A percentile compares a stretch with the other conserved stretches of the same genome.
phyloP scores from a whole-genome alignment of 2,329 filamentous ascomycete genomes.

The Akanthomyces uredinophilus region DNA sequence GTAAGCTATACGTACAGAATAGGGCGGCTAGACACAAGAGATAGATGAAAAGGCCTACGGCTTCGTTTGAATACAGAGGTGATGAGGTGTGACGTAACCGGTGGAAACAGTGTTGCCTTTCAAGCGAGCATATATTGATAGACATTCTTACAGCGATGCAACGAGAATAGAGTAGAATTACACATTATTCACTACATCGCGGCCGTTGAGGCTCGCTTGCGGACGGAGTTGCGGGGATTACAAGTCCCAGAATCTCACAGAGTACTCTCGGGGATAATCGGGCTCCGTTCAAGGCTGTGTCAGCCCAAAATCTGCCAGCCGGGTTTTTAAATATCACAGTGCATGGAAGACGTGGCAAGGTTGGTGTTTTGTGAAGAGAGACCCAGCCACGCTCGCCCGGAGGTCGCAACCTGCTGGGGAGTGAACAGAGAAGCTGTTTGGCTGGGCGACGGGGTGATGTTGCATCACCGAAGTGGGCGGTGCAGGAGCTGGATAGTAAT shows the following conservation, averaged over 20 bases:
- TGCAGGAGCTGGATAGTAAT: constrained; percentile 8
- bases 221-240: neutral
- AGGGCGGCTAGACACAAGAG: constrained; percentile 24
- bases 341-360: neutral
- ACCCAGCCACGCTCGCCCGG: neutral
- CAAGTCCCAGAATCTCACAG: neutral
- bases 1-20: constrained; percentile 42
- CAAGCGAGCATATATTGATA: neutral
- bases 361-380: neutral
- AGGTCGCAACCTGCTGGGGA: neutral
- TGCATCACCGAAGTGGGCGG: constrained; percentile 1
- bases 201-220: too few relatives aligned
- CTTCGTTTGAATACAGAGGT: neutral
- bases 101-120: neutral
- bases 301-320: neutral
- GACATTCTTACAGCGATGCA: neutral
- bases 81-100: neutral
- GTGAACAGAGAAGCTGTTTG: neutral
- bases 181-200: neutral
- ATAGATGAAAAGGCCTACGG: neutral
- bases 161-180: neutral
- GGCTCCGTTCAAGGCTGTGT: neutral
- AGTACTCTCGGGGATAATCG: neutral
- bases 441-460: neutral
- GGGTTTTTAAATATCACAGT: neutral